Evolutionary conservation across 768 basidiomycete species (phyloP).

Genomic region (Xerocomellus amylosporus): DNA sequence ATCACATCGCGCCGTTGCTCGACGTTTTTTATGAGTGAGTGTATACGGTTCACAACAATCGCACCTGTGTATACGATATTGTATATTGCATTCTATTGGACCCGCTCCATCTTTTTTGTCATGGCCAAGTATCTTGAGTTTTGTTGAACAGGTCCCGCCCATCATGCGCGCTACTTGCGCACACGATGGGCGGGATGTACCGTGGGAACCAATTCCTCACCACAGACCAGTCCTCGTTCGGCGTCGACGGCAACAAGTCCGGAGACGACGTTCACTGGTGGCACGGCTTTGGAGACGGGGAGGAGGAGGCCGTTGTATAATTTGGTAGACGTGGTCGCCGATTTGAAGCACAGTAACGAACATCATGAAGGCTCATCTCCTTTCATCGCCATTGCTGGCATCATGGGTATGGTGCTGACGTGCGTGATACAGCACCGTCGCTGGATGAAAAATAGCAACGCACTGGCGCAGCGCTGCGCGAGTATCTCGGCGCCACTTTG

Average conservation of each 20-base stretch:
- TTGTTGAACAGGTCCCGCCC: too few relatives aligned
- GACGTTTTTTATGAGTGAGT: not conserved
- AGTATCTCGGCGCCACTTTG: conserved; percentile 2
- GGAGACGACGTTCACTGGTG: conserved; percentile 1
- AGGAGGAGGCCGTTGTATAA: conserved; percentile 40
- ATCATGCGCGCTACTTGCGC: too few relatives aligned
- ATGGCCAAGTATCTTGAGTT: too few relatives aligned
- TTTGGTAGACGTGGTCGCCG: conserved; percentile 43
- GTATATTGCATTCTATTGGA: not conserved
- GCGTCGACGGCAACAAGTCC: conserved; percentile 17
- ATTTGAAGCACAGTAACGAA: conserved; percentile 40
- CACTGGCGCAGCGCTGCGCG: conserved; percentile 44
- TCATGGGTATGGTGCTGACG: not conserved
- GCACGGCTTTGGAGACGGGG: conserved; percentile 8
- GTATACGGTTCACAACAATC: not conserved
- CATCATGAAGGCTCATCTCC: conserved; percentile 30
- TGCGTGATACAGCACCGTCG: conserved; percentile 29
- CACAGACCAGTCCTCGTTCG: conserved; percentile 20
- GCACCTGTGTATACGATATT: not conserved
- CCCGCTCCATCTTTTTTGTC: not conserved
- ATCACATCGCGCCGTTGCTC: not conserved
- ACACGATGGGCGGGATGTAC: too few relatives aligned
- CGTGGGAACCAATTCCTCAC: conserved; percentile 11
- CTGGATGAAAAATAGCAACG: conserved; percentile 48
- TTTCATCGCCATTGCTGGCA: not conserved